phyloP scores from a whole-genome alignment of 768 basidiomycete species.

The Nevesoporus exiguus region DNA sequence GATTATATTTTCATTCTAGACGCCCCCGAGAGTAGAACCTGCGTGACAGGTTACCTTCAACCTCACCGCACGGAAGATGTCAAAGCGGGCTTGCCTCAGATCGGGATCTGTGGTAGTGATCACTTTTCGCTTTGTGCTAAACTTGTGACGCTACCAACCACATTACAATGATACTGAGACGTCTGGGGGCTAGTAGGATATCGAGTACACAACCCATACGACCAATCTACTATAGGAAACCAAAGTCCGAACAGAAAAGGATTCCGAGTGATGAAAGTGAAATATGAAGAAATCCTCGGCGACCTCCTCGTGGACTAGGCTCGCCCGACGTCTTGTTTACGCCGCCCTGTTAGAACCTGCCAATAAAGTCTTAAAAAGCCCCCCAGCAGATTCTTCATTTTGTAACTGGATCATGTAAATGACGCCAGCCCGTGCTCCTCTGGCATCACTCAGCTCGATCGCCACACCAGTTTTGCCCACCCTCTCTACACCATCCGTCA shows the following conservation, averaged over 20 bases:
- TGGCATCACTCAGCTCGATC: constrained; percentile 83
- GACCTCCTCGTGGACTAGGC: neutral
- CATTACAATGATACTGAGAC: constrained; percentile 2
- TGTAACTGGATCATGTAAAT: constrained; percentile 97
- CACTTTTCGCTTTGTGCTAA: constrained; percentile 79
- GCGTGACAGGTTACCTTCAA: constrained; percentile 53
- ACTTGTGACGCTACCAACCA: constrained; percentile 32
- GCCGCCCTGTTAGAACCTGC: constrained; percentile 76
- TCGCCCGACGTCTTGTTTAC: constrained; percentile 7
- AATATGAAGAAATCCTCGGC: neutral
- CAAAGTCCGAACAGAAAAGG: neutral
- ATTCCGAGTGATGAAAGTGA: neutral
- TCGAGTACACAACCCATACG: neutral
- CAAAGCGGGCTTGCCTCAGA: constrained; percentile 72
- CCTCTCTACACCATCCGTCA: constrained; percentile 94
- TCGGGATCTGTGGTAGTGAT: constrained; percentile 79
- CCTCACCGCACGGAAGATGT: constrained; percentile 60
- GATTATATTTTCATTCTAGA: constrained; percentile 89
- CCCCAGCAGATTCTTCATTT: constrained; percentile 81
- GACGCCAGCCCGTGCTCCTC: constrained; percentile 88
- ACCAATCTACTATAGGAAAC: neutral
- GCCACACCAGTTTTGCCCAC: constrained; percentile 99
- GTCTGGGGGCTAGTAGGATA: constrained; percentile 13
- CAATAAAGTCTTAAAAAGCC: constrained; percentile 82
- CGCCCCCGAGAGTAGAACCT: constrained; percentile 31